A percentile compares a stretch with the other conserved stretches of the same genome.
Conservation (phyloP, 1,284 basidiomycete genomes). For the Cryptococcus maquisensis region DNA sequence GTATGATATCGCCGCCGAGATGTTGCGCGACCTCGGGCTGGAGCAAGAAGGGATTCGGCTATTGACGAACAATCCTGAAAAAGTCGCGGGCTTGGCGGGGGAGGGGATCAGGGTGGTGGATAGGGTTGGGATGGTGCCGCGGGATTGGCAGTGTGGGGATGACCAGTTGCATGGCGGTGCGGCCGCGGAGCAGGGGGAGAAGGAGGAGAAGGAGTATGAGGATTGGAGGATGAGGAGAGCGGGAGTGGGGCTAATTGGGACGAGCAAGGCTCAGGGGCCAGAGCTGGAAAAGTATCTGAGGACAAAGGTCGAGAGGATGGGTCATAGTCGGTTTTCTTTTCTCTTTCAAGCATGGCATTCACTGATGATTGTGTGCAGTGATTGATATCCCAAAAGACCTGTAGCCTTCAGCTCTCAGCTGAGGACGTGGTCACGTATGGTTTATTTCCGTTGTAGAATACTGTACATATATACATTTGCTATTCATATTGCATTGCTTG, state of each 20-base stretch:
- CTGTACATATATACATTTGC: neutral
- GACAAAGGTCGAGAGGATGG: slow-evolving; percentile 95
- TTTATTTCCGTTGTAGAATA: neutral
- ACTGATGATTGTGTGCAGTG: slow-evolving; percentile 15
- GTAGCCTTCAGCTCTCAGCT: neutral
- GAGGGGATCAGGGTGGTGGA: slow-evolving; percentile 80
- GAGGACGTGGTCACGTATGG: neutral
- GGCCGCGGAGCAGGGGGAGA: slow-evolving; percentile 12
- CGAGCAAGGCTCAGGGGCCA: slow-evolving; percentile 69
- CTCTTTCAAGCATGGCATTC: neutral
- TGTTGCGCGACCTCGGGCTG: slow-evolving; percentile 80
- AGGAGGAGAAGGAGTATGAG: slow-evolving; percentile 42
- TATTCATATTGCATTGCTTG: neutral
- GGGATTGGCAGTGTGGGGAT: slow-evolving; percentile 65
- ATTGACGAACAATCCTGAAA: slow-evolving; percentile 97
- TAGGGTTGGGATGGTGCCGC: slow-evolving; percentile 89
- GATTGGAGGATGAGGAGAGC: slow-evolving; percentile 54
- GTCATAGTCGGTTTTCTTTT: slow-evolving; percentile 59
- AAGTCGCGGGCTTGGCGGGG: slow-evolving; percentile 78
- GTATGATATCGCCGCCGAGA: slow-evolving; percentile 87
- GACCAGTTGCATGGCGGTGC: slow-evolving; percentile 4
- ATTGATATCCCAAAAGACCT: slow-evolving; percentile 25
- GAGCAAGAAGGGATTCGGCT: slow-evolving; percentile 64
- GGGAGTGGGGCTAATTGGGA: slow-evolving; percentile 81
- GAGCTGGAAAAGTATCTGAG: slow-evolving; percentile 93